Base-by-base conservation (phyloP, 176 grass and related monocot species). In the Thalia dealbata region DNA sequence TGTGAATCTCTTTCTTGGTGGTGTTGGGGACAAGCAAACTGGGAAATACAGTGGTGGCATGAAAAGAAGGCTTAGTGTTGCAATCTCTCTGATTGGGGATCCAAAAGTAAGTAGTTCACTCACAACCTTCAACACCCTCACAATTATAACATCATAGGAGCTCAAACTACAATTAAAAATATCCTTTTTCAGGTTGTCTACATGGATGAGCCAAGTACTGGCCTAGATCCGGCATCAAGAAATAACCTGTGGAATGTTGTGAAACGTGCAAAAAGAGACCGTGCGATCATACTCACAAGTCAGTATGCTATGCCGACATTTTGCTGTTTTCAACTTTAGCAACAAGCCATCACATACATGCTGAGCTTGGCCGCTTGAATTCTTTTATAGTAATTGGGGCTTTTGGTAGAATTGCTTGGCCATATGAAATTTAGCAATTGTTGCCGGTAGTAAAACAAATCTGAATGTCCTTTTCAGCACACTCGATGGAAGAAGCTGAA, bases 201-300 rank as follows among this genome's bases (percentile, higher is more conserved):
- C 71, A 97, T 93, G 95, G 95, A 97, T 30, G 95, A 97, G 73
- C 95, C 95, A 7, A 97, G 95, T 59, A 93, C 95, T 1, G 95
- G 95, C 59, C 38, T 97, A 3, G 90, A 97, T 84, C 84, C 95
- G 0, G 78, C 68, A 45, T 88, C 90, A 19, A 82, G 87, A 83
- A 86, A 82, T 25, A 79, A 88, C 78, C 83, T 97, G 62, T 93
- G 95, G 95, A 97, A 78, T 7, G 72, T 91, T 10, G 86, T 93
- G 35, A 97, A 88, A 67, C 81, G 70, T 69, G 90, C 87, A 29
- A 97, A 97, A 82, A 84, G 79, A 75, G 76, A 92, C 7, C 84
- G 90, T 23, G 91, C 87, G 50, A 97, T 97, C 71, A 91, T 97
- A 64, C 89, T 97, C 50, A 97, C 95, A 27, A 97, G 95, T 97